Evolutionary conservation across 768 basidiomycete genomes (phyloP).

Genomic region (Thelephora ganbajun): DNA sequence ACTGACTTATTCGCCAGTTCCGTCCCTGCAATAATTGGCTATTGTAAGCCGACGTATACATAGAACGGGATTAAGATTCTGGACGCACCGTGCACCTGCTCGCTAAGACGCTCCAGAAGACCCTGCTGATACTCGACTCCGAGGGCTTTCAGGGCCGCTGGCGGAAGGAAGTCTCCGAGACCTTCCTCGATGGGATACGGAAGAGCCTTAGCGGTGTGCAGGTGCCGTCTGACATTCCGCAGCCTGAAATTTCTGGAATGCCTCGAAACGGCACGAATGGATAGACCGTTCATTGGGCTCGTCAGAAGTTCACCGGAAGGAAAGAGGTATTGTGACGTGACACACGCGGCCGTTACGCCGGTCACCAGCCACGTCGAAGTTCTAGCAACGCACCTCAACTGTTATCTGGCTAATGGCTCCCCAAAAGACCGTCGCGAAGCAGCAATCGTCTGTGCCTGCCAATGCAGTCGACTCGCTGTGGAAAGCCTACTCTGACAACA

Average conservation of each 20-base stretch:
- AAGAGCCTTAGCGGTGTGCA: conserved; percentile 40
- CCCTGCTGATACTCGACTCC: conserved; percentile 82
- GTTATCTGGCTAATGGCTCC: conserved; percentile 20
- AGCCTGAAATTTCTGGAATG: conserved; percentile 1
- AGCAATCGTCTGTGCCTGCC: conserved; percentile 10
- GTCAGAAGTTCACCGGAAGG: not conserved
- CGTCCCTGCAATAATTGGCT: conserved; percentile 28
- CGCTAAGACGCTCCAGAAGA: conserved; percentile 62
- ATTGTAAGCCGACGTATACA: conserved; percentile 5
- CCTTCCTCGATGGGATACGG: conserved; percentile 61
- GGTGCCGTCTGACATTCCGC: conserved; percentile 8
- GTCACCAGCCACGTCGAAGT: not conserved
- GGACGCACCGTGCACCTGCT: conserved; percentile 50
- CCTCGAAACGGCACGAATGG: conserved; percentile 7
- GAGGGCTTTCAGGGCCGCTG: conserved; percentile 53
- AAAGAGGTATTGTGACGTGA: not conserved
- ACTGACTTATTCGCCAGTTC: conserved; percentile 42
- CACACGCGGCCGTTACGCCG: not conserved
- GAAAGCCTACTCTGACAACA: conserved; percentile 65
- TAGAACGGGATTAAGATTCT: not conserved
- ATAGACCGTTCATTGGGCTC: conserved; percentile 8
- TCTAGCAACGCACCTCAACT: not conserved
- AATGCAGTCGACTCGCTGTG: conserved; percentile 43
- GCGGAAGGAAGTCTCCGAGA: conserved; percentile 66
- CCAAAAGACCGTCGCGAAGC: conserved; percentile 18